phyloP scores from a whole-genome alignment of 345 rosid genomes.

The Citrus trifoliata region DNA sequence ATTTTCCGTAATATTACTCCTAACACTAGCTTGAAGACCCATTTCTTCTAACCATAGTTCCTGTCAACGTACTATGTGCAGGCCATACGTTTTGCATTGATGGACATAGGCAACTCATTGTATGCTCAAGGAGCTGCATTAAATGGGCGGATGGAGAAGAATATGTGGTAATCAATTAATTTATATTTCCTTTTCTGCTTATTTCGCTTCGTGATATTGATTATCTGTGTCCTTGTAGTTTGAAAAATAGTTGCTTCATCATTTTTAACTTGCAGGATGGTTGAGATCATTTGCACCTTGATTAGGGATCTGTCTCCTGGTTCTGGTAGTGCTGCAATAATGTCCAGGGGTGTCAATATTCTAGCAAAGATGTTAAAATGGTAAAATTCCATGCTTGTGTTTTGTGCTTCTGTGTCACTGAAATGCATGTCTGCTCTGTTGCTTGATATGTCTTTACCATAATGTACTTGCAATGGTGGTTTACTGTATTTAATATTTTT shows the following conservation, averaged over 20 bases:
- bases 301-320: conserved; percentile 54
- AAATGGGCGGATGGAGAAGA: conserved; percentile 46
- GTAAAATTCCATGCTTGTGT: conserved; percentile 30
- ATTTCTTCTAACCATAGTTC: conserved; percentile 6
- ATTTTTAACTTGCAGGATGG: conserved; percentile 51
- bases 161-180: conserved; percentile 50
- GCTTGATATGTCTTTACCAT: background rate
- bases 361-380: conserved; percentile 74
- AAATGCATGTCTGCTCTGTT: background rate
- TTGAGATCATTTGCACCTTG: conserved; percentile 65
- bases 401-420: background rate
- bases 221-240: background rate
- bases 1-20: background rate
- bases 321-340: conserved; percentile 55
- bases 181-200: conserved; percentile 2
- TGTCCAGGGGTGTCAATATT: conserved; percentile 72
- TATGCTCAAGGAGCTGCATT: conserved; percentile 38
- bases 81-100: conserved; percentile 71
- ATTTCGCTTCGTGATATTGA: background rate
- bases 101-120: conserved; percentile 54
- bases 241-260: conserved; percentile 11
- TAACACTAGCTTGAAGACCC: background rate
- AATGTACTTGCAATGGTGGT: background rate
- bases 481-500: background rate
- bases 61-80: conserved; percentile 24